Evolutionary conservation across 371 early-diverging fungal genomes (phyloP).

Genomic region (Rhizopus arrhizus): DNA sequence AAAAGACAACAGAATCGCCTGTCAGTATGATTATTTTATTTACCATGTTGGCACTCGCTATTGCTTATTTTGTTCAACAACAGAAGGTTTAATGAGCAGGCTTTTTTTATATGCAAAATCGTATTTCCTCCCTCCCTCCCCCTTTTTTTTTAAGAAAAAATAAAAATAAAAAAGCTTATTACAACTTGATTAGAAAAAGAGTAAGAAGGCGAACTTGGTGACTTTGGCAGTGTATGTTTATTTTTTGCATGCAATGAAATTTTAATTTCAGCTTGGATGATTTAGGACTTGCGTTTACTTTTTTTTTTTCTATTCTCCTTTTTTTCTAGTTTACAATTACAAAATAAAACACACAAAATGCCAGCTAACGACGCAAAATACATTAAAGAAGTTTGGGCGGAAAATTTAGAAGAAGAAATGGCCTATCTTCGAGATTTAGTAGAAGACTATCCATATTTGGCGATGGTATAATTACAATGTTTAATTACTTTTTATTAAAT

Average conservation of each 20-base stretch:
- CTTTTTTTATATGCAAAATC: background rate
- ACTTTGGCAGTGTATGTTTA: no score
- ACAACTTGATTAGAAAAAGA: background rate
- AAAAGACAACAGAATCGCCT: constrained; percentile 12
- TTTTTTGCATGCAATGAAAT: background rate
- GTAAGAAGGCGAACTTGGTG: background rate
- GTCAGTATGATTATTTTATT: constrained; percentile 21
- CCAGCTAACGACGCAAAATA: constrained; percentile 58
- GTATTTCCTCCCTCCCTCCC: background rate
- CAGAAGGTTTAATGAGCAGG: background rate
- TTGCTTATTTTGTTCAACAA: constrained; percentile 25
- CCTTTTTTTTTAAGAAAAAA: background rate
- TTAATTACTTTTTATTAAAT: background rate
- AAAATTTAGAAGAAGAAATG: constrained; percentile 97
- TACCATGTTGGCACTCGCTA: constrained; percentile 17
- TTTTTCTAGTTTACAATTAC: background rate
- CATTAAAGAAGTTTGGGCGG: constrained; percentile 96
- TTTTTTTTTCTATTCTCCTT: constrained; percentile 1
- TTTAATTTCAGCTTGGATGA: constrained; percentile 3
- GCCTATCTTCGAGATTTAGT: constrained; percentile 86
- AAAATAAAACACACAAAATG: constrained; percentile 20
- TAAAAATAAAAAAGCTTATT: background rate
- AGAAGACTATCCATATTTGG: constrained; percentile 92
- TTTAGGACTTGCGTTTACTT: constrained; percentile 1
- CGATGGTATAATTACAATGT: constrained; percentile 77